These are phyloP conservation scores for Ammopiptanthus mongolicus DNA, from an alignment of 306 rosid genomes.

Conservation along the genomic window DNA sequence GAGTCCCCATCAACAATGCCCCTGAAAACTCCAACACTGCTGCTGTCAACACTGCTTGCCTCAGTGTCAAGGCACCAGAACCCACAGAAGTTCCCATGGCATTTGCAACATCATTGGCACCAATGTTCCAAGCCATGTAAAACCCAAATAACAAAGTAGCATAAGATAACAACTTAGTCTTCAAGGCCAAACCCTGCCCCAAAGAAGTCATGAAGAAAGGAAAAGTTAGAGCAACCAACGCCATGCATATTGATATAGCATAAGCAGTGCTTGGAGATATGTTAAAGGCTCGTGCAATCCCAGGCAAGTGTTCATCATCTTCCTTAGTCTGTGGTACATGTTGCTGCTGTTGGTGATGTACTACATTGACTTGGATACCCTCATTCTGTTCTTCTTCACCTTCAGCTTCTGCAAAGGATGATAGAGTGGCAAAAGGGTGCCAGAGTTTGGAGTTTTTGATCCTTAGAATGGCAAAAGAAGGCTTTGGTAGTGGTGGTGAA, in stretches of 20 bases:
- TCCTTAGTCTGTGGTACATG: neutral
- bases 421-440: conserved; percentile 60
- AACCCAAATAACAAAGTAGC: conserved; percentile 72
- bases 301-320: conserved; percentile 22
- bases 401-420: conserved; percentile 76
- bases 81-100: conserved; percentile 99
- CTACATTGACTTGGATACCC: conserved; percentile 7
- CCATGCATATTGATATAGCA: conserved; percentile 64
- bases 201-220: conserved; percentile 74
- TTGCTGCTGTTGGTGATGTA: conserved; percentile 21
- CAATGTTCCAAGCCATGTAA: conserved; percentile 99
- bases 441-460: conserved; percentile 28
- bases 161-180: conserved; percentile 62
- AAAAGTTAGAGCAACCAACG: conserved; percentile 51
- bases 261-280: conserved; percentile 60
- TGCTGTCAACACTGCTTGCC: conserved; percentile 85
- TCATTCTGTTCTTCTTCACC: conserved; percentile 35
- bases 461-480: conserved; percentile 21
- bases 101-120: conserved; percentile 97
- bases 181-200: conserved; percentile 52
- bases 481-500: neutral
- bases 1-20: conserved; percentile 82
- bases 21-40: conserved; percentile 90
- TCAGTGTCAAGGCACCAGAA: conserved; percentile 76
- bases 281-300: conserved; percentile 68